Base-by-base conservation (phyloP, 768 basidiomycete species). In the Amanita muscaria region DNA sequence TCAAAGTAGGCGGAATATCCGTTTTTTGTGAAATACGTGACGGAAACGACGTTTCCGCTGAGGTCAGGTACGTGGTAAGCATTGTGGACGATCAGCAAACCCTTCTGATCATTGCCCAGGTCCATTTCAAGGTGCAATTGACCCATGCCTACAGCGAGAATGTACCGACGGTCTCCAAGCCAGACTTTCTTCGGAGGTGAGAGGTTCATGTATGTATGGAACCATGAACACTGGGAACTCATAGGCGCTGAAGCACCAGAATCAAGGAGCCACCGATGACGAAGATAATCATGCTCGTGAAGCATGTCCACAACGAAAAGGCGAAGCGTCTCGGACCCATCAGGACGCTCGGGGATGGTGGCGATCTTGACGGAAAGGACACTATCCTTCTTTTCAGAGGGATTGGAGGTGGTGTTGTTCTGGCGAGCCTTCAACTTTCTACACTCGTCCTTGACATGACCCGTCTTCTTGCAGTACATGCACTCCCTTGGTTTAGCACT, bases 381-480 rank as follows among this genome's bases (percentile, higher is more conserved):
- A 6, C 11, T 30, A 16, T 36, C 35, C 35, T 46, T 50, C 33
- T 46, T 40, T 29, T 29, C 27, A 15, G 19, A 19, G 18, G 37
- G 29, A 24, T 34, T 24, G 19, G 38, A 6, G 27, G 6, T 32
- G 4, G 23, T 40, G 27, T 36, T 40, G 12, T 42, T 15, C 3
- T 36, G 16, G n/a, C 51, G 45, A 0, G 42, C 46, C 25, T 54
- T 51, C 18, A 52, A 36, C 15, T 50, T 49, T 6, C 49, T 4
- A 23, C 53, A 54, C 22, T 54, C 53, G 19, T 22, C 5, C 30
- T 51, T 54, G 19, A 46, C 37, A 35, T 54, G 53, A n/a, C 53
- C 49, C 31, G 46, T 48, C 46, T 52, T 51, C 18, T 49, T 47
- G 32, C 53, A 54, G 44, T 54, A 46, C 12, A 41, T 1, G 25